A percentile compares a stretch with the other conserved stretches of the same genome.
phyloP scores from a whole-genome alignment of 805 yeast species.

The Ogataea paraovalis region DNA sequence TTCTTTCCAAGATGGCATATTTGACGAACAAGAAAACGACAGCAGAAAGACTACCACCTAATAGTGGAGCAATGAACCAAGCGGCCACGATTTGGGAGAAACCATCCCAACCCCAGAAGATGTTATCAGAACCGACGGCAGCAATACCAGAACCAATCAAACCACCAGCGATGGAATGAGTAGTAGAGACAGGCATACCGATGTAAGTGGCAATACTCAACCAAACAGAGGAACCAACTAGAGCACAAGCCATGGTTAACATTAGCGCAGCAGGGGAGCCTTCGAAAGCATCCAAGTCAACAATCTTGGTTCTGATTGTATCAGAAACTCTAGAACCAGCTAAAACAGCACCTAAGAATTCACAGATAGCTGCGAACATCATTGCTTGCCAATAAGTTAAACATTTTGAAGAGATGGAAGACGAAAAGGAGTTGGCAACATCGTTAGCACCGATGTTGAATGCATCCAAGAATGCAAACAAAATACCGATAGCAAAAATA shows the following conservation, averaged over 20 bases:
- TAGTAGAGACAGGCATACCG: constrained; percentile 79
- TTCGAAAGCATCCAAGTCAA: constrained; percentile 46
- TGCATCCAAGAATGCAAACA: constrained; percentile 74
- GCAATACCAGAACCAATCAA: constrained; percentile 74
- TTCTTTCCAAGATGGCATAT: constrained; percentile 56
- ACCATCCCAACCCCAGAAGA: constrained; percentile 75
- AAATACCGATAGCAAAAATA: constrained; percentile 62
- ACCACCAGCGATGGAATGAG: constrained; percentile 76
- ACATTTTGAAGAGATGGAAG: constrained; percentile 67
- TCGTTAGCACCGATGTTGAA: constrained; percentile 81
- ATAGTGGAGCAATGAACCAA: constrained; percentile 73
- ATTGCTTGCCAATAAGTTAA: constrained; percentile 72
- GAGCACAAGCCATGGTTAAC: constrained; percentile 73
- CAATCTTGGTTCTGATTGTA: constrained; percentile 63
- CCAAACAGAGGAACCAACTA: constrained; percentile 72
- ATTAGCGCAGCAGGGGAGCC: constrained; percentile 65
- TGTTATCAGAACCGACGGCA: constrained; percentile 56
- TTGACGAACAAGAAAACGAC: constrained; percentile 57
- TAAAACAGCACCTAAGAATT: constrained; percentile 69
- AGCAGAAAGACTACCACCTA: constrained; percentile 63
- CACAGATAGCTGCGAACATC: constrained; percentile 66
- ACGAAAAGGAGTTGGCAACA: constrained; percentile 77
- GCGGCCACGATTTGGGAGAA: constrained; percentile 71
- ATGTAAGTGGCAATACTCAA: constrained; percentile 59
- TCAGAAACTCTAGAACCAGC: constrained; percentile 74